Percentiles rank a stretch among this genome's conserved stretches.
Conservation (phyloP, 768 basidiomycete genomes). For the Mycena maculata region DNA sequence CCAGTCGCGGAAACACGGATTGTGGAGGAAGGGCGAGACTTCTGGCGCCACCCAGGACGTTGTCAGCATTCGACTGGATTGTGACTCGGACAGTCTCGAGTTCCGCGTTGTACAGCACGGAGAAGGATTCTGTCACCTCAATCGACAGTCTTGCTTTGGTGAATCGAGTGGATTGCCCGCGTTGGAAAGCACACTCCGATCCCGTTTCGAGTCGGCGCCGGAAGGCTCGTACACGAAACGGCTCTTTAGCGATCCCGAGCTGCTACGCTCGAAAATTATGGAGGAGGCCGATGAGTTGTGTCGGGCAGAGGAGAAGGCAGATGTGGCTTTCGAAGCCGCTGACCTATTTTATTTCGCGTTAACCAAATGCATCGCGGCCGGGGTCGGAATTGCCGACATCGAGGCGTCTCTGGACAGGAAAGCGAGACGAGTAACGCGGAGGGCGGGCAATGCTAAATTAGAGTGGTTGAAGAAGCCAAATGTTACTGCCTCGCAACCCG, state of each 20-base stretch:
- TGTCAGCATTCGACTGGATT: constrained; percentile 85
- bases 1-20: constrained; percentile 93
- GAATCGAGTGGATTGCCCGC: constrained; percentile 79
- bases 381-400: constrained; percentile 86
- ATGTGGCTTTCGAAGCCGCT: constrained; percentile 94
- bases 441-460: constrained; percentile 93
- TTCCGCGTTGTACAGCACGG: constrained; percentile 93
- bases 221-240: constrained; percentile 92
- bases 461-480: constrained; percentile 65
- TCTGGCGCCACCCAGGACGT: constrained; percentile 94
- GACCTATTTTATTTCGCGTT: constrained; percentile 95
- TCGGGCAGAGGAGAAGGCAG: constrained; percentile 77
- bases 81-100: constrained; percentile 92
- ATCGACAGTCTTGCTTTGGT: constrained; percentile 92
- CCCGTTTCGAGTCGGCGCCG: constrained; percentile 80
- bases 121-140: constrained; percentile 93
- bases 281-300: constrained; percentile 99
- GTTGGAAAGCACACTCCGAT: constrained; percentile 81
- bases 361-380: constrained; percentile 84
- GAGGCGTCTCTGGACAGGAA: constrained; percentile 87
- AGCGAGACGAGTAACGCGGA: constrained; percentile 85
- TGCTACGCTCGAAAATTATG: constrained; percentile 95
- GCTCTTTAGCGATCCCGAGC: constrained; percentile 81
- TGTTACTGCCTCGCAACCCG: constrained; percentile 36
- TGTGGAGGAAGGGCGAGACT: constrained; percentile 98